phyloP scores from a whole-genome alignment of 1,284 basidiomycete genomes.

The Ganoderma sinense region DNA sequence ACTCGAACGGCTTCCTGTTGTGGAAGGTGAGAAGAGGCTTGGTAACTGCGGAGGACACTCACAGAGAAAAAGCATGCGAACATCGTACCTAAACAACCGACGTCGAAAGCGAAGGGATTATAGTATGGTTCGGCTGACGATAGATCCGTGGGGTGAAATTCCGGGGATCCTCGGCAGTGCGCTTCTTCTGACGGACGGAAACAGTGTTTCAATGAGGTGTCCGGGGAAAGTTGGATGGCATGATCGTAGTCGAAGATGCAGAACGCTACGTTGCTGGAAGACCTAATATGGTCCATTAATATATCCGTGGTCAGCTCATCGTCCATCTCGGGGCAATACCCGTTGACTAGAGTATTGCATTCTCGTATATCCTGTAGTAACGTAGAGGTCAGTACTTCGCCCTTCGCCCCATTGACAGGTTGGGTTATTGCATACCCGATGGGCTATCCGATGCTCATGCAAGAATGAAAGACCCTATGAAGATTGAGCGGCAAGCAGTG shows the following conservation, averaged over 20 bases:
- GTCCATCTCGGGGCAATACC: not conserved
- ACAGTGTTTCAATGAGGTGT: not conserved
- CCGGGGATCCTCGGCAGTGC: not conserved
- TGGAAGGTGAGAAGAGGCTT: no score
- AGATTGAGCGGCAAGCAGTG: not conserved
- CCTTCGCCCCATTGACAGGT: no score
- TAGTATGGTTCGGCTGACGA: not conserved
- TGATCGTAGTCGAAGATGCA: not conserved
- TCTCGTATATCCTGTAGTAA: not conserved
- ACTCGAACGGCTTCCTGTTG: constrained; percentile 1
- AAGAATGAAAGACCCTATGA: constrained; percentile 5
- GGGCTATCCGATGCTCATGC: not conserved
- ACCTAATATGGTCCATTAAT: not conserved
- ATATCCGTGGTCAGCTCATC: not conserved
- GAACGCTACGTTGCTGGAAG: not conserved
- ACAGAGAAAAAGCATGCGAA: not conserved
- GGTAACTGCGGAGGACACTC: not conserved
- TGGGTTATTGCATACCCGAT: constrained; percentile 8
- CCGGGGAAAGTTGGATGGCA: not conserved
- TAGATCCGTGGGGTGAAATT: not conserved
- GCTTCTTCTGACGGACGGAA: not conserved
- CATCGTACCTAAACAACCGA: constrained; percentile 8
- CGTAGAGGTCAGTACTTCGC: no score
- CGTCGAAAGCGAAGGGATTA: constrained; percentile 16
- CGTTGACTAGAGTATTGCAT: not conserved